Evolutionary conservation across 768 basidiomycete species (phyloP).

Genomic region (Calocybe gangraenosa): DNA sequence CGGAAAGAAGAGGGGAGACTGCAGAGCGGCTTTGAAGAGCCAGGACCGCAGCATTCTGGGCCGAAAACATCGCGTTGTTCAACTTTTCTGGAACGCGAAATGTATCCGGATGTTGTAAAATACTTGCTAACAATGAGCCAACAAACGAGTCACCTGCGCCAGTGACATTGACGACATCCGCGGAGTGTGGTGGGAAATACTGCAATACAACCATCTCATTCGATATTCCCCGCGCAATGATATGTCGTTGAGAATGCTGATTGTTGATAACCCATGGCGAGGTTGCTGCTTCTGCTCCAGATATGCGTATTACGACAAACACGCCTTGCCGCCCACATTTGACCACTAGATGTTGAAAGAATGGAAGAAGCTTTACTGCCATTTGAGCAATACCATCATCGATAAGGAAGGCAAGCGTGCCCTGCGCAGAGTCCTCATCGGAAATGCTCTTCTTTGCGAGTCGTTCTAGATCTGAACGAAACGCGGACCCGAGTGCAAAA

Average conservation of each 20-base stretch:
- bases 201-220: constrained; percentile 56
- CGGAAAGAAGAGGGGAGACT: constrained; percentile 61
- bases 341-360: constrained; percentile 79
- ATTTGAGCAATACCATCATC: constrained; percentile 73
- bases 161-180: constrained; percentile 66
- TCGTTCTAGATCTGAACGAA: constrained; percentile 60
- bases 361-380: constrained; percentile 78
- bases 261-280: constrained; percentile 52
- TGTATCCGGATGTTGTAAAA: constrained; percentile 40
- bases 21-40: constrained; percentile 55
- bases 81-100: constrained; percentile 46
- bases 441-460: constrained; percentile 46
- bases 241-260: constrained; percentile 39
- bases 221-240: constrained; percentile 47
- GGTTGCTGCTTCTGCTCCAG: constrained; percentile 25
- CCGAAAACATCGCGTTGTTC: constrained; percentile 40
- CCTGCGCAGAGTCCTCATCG: constrained; percentile 33
- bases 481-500: constrained; percentile 63
- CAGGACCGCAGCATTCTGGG: constrained; percentile 63
- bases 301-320: constrained; percentile 55
- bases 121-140: constrained; percentile 71
- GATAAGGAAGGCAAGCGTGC: constrained; percentile 58
- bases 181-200: constrained; percentile 62
- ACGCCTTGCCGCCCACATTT: constrained; percentile 79
- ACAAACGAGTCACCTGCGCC: constrained; percentile 44